Base-by-base conservation (phyloP, 306 rosid genomes). In the Rosa multiflora region DNA sequence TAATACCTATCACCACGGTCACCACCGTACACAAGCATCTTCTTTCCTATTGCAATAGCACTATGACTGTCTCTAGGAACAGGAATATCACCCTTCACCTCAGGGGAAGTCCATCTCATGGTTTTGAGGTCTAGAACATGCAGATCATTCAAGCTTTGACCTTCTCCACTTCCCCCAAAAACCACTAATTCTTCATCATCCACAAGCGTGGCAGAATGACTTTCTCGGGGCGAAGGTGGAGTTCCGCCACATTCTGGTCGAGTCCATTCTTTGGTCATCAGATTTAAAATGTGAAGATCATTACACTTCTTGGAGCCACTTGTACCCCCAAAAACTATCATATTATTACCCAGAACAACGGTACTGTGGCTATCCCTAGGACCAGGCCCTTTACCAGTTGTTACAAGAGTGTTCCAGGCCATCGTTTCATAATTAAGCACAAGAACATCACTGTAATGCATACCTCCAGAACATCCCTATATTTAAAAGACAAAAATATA, bases 121-220 rank as follows among this genome's bases (percentile, higher is more conserved):
- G 87, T 89, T 75, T 84, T 70, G 69, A 93, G 90, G 77, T 93
- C 91, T 1, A 95, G 83, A 82, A 93, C 72, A 79, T 95, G 96
- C 84, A 95, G 76, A 87, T 95, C 99, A 64, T 95, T 95, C 71
- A 95, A 73, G 81, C 93, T 93, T 79, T 93, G 91, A 18, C 98
- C 98, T 85, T 93, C 98, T 53, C 99, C 99, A 83, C 98, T 93
- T 35, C 99, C 99, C 68, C 99, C 99, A 76, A 95, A 95, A 21
- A 95, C 76, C 67, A 91, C 96, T 62, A 95, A 39, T 73, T 86
- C 90, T 53, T 91, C 93, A 4, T 84, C 85, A 17, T 92, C 88
- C 70, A 95, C 83, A 6, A 93, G 91, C 2, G 97, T 95, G 58
- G 94, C 96, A 20, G 91, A 85, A 80, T 95, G 99, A 64, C 99